phyloP scores from a whole-genome alignment of 2,329 filamentous ascomycete genomes.

The Aspergillus sp. region DNA sequence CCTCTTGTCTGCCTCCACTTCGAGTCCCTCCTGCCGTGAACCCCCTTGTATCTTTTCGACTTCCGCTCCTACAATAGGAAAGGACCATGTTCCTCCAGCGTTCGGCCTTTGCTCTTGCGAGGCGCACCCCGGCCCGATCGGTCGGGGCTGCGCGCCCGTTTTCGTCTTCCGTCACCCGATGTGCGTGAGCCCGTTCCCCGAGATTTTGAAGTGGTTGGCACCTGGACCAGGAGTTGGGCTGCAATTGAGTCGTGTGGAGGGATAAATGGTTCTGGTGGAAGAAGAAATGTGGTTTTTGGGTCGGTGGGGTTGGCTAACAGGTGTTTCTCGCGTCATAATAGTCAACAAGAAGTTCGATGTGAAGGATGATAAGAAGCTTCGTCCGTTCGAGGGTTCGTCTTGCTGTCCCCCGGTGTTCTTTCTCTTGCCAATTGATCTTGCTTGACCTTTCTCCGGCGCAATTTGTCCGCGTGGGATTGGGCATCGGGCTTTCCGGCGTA shows the following conservation, averaged over 20 bases:
- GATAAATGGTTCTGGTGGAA: neutral
- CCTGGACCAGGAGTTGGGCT: neutral
- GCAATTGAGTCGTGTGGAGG: slow-evolving; percentile 14
- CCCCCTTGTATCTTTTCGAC: slow-evolving; percentile 2
- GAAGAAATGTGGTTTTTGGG: neutral
- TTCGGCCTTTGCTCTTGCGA: slow-evolving; percentile 38
- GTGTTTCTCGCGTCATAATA: slow-evolving; percentile 16
- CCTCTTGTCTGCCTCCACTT: slow-evolving; percentile 5
- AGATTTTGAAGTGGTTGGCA: neutral
- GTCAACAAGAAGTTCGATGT: slow-evolving; percentile 33
- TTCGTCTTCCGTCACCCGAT: slow-evolving; percentile 37
- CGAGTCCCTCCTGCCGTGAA: slow-evolving; percentile 4
- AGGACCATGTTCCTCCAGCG: slow-evolving; percentile 42
- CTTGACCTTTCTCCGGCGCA: neutral
- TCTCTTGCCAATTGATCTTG: neutral
- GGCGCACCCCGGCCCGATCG: slow-evolving; percentile 35
- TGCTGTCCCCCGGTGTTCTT: neutral
- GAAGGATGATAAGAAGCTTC: slow-evolving; percentile 36
- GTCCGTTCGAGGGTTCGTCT: slow-evolving; percentile 39
- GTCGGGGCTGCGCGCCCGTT: slow-evolving; percentile 37
- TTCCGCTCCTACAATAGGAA: slow-evolving; percentile 1
- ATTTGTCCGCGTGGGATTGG: slow-evolving; percentile 2
- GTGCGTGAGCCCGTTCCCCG: slow-evolving; percentile 31
- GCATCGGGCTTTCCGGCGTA: slow-evolving; percentile 6
- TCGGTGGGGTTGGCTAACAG: slow-evolving; percentile 15